Percentiles rank a stretch among this genome's conserved stretches.
phyloP scores from a whole-genome alignment of 345 rosid species.

The Bretschneidera sinensis region DNA sequence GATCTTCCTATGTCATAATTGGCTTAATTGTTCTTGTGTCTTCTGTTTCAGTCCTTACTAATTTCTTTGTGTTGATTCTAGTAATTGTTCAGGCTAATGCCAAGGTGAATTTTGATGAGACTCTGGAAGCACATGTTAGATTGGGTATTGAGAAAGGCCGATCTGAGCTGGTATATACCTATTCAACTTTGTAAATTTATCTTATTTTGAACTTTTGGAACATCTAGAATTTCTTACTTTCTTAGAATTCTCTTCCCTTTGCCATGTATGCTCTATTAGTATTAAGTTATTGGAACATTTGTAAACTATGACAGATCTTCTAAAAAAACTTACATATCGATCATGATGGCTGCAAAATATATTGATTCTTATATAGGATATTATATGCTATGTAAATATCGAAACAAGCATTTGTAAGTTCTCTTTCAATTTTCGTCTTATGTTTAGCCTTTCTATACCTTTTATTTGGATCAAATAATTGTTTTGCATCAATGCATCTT shows the following conservation, averaged over 20 bases:
- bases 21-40: slow-evolving; percentile 2
- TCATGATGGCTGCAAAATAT: too few species aligned
- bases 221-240: too few species aligned
- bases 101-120: slow-evolving; percentile 70
- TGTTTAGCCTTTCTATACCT: too few species aligned
- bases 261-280: too few species aligned
- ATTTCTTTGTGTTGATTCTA: slow-evolving; percentile 10
- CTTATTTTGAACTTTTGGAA: not conserved
- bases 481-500: too few species aligned
- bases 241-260: not conserved
- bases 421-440: too few species aligned
- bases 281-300: not conserved
- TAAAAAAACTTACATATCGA: not conserved
- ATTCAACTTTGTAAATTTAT: not conserved
- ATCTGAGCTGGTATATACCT: slow-evolving; percentile 61
- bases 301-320: not conserved
- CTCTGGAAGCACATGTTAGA: slow-evolving; percentile 84
- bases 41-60: slow-evolving; percentile 1
- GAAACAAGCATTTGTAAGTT: too few species aligned
- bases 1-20: not conserved
- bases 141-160: slow-evolving; percentile 71
- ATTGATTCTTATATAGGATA: too few species aligned
- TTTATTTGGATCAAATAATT: too few species aligned
- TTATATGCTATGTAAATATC: too few species aligned
- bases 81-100: slow-evolving; percentile 58